These are phyloP conservation scores for Exophiala oligosperma DNA, from an alignment of 2,329 filamentous ascomycete genomes.

Conservation along the genomic window DNA sequence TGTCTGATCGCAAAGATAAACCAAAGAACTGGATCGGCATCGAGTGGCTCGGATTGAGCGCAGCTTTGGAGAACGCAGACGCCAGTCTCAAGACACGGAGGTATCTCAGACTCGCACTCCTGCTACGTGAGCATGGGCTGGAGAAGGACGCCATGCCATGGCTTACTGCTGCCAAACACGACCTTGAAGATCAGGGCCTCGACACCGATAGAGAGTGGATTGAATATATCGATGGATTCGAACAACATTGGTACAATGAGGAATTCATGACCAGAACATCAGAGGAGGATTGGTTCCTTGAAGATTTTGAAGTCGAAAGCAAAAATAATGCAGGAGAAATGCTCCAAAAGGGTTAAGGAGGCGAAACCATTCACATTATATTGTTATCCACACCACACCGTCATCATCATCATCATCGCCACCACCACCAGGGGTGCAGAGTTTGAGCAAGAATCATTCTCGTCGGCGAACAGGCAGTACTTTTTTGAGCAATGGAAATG, in stretches of 20 bases:
- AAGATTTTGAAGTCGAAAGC: not conserved
- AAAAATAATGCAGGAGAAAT: not conserved
- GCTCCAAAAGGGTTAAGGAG: not conserved
- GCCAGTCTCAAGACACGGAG: constrained; percentile 6
- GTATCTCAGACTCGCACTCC: constrained; percentile 11
- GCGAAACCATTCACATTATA: no score
- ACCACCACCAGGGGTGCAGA: no score
- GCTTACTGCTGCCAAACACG: constrained; percentile 9
- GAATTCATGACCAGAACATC: not conserved
- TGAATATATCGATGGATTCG: constrained; percentile 10
- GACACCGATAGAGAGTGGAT: constrained; percentile 9
- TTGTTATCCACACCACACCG: no score
- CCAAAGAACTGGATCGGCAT: constrained; percentile 15
- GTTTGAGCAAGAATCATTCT: no score
- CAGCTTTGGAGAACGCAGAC: constrained; percentile 10
- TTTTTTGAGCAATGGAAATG: no score
- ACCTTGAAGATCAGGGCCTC: constrained; percentile 6
- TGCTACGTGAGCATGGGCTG: constrained; percentile 14
- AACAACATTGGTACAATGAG: constrained; percentile 8
- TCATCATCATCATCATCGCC: no score
- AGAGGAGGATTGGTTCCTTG: not conserved
- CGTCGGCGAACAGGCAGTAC: no score
- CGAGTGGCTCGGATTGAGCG: constrained; percentile 21
- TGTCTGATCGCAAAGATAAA: not conserved
- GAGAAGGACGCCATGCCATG: constrained; percentile 6